These are phyloP conservation scores for Trichaptum fuscoviolaceum DNA, from an alignment of 768 basidiomycete species.

Conservation along the genomic window DNA sequence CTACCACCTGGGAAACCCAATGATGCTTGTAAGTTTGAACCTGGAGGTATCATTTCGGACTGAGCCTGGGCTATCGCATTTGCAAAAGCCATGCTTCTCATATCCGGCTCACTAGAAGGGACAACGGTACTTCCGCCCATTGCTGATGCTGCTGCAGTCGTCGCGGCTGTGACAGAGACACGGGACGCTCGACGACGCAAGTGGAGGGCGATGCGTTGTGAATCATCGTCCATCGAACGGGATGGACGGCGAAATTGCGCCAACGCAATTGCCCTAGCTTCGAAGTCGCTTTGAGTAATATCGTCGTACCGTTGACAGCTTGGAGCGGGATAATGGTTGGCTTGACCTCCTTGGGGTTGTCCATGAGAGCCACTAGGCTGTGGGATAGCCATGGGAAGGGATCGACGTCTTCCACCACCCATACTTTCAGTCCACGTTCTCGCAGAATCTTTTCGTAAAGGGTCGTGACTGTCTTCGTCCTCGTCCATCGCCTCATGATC, in stretches of 20 bases:
- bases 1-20: background rate
- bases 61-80: conserved; percentile 2
- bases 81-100: background rate
- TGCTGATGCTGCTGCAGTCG: background rate
- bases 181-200: background rate
- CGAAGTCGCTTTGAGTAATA: background rate
- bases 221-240: conserved; percentile 1
- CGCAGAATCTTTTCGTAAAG: background rate
- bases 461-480: background rate
- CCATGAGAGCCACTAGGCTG: background rate
- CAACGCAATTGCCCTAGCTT: background rate
- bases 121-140: background rate
- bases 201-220: background rate
- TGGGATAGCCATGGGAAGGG: conserved; percentile 2
- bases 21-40: background rate
- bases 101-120: conserved; percentile 1
- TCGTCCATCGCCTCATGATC: background rate
- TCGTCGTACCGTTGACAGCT: background rate
- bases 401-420: conserved; percentile 1
- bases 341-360: background rate
- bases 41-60: background rate
- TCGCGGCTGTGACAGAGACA: background rate
- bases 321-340: background rate
- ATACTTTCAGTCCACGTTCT: background rate
- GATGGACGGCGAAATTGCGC: background rate